phyloP scores from a whole-genome alignment of 2,329 filamentous ascomycete genomes.

The Colletotrichum siamense region DNA sequence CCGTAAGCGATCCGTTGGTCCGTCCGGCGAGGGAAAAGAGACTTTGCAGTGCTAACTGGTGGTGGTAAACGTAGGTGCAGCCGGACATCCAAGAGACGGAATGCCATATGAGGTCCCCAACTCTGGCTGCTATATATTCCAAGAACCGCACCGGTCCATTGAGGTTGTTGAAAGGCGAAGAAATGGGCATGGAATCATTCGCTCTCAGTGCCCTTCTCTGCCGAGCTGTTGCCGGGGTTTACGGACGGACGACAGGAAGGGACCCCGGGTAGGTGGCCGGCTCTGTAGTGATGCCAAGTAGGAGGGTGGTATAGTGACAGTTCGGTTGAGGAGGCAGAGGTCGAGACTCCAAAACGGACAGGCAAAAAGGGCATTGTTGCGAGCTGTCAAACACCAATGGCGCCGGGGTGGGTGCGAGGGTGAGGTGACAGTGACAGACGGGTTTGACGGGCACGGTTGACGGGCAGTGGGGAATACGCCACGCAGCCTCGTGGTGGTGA shows the following conservation, averaged over 20 bases:
- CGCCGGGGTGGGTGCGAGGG: neutral
- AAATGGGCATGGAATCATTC: neutral
- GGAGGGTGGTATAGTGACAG: neutral
- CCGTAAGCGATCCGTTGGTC: neutral
- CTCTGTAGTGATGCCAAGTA: neutral
- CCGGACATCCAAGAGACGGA: neutral
- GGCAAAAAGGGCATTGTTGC: conserved; percentile 6
- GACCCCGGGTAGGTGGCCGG: neutral
- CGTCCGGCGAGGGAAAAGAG: neutral
- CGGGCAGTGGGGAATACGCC: conserved; percentile 6
- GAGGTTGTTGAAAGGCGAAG: neutral
- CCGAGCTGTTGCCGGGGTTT: neutral
- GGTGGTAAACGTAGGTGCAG: neutral
- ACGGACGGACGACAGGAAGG: neutral
- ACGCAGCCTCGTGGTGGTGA: conserved; percentile 4
- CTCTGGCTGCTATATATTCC: neutral
- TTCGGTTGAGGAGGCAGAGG: neutral
- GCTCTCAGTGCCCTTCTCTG: neutral
- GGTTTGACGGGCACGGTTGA: neutral
- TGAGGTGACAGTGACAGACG: neutral
- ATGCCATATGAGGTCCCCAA: neutral
- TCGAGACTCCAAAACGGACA: neutral
- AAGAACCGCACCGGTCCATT: neutral
- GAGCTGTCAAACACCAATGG: conserved; percentile 2
- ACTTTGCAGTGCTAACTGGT: neutral